Evolutionary conservation across 371 early-diverging fungal genomes (phyloP).

Genomic region (Mucor racemosus): DNA sequence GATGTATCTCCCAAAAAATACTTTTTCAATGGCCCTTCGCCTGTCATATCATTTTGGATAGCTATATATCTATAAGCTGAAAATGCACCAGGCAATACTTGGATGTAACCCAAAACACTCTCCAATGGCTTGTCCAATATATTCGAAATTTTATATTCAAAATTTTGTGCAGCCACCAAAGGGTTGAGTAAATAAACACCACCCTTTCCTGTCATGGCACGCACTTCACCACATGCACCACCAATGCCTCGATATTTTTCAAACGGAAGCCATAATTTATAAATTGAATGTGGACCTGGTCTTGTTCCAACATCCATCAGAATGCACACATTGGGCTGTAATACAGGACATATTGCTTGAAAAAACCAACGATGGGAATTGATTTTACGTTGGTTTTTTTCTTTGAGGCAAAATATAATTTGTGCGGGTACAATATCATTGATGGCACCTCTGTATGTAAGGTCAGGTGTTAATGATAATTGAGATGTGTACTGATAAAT

Average conservation of each 20-base stretch:
- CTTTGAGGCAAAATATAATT: constrained; percentile 90
- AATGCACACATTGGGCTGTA: constrained; percentile 88
- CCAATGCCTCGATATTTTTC: constrained; percentile 80
- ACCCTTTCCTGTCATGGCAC: constrained; percentile 84
- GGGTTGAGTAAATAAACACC: constrained; percentile 70
- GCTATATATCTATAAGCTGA: constrained; percentile 89
- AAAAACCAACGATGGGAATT: constrained; percentile 98
- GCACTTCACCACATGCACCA: constrained; percentile 95
- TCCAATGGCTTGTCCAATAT: constrained; percentile 94
- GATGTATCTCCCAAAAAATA: constrained; percentile 87
- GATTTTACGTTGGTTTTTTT: constrained; percentile 87
- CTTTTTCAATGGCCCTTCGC: constrained; percentile 73
- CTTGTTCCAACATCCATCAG: constrained; percentile 94
- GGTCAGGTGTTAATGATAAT: constrained; percentile 69
- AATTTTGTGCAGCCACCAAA: constrained; percentile 89
- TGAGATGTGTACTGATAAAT: constrained; percentile 79
- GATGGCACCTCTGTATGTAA: constrained; percentile 69
- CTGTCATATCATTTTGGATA: constrained; percentile 61
- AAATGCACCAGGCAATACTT: constrained; percentile 90
- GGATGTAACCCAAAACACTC: constrained; percentile 87
- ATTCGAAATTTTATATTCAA: constrained; percentile 93
- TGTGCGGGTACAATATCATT: constrained; percentile 87
- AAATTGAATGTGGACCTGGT: constrained; percentile 82
- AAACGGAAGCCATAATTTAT: constrained; percentile 91
- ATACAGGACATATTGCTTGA: constrained; percentile 86